phyloP scores from a whole-genome alignment of 495 filamentous ascomycete species.

The Penicillium pancosmium region DNA sequence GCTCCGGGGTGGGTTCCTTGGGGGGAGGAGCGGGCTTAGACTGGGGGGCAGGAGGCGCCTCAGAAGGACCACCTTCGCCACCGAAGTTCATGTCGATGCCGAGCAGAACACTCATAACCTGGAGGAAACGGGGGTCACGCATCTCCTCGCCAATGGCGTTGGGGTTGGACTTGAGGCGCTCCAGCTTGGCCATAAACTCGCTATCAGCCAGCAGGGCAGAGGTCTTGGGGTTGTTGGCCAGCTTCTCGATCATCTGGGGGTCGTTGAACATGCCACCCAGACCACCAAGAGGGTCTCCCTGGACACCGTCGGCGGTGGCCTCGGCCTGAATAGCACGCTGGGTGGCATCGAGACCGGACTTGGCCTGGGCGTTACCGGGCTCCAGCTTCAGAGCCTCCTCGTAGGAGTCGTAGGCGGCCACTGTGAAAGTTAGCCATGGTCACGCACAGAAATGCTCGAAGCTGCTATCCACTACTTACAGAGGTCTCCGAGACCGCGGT shows the following conservation, averaged over 20 bases:
- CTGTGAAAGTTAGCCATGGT: constrained; percentile 29
- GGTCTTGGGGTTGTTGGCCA: constrained; percentile 93
- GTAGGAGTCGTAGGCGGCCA: constrained; percentile 85
- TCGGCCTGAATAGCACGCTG: constrained; percentile 87
- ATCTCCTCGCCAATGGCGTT: constrained; percentile 77
- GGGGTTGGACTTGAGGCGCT: constrained; percentile 78
- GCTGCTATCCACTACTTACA: constrained; percentile 43
- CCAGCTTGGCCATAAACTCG: constrained; percentile 87
- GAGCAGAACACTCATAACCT: constrained; percentile 90
- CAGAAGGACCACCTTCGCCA: constrained; percentile 51
- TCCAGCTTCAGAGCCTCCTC: constrained; percentile 90
- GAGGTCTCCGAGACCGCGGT: constrained; percentile 84
- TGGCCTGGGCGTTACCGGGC: constrained; percentile 88
- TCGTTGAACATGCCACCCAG: constrained; percentile 92
- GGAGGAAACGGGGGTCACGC: constrained; percentile 86
- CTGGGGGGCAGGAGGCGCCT: constrained; percentile 64
- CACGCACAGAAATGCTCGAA: too few species aligned
- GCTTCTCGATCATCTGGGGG: constrained; percentile 83
- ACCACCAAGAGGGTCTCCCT: constrained; percentile 70
- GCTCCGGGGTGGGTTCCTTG: constrained; percentile 64
- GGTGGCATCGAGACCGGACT: constrained; percentile 80
- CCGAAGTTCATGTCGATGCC: constrained; percentile 93
- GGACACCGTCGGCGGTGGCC: constrained; percentile 65
- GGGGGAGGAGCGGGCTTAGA: constrained; percentile 52
- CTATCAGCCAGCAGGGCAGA: constrained; percentile 79